These are phyloP conservation scores for Spongiforma sp. DNA, from an alignment of 1,284 basidiomycete genomes.

Conservation along the genomic window DNA sequence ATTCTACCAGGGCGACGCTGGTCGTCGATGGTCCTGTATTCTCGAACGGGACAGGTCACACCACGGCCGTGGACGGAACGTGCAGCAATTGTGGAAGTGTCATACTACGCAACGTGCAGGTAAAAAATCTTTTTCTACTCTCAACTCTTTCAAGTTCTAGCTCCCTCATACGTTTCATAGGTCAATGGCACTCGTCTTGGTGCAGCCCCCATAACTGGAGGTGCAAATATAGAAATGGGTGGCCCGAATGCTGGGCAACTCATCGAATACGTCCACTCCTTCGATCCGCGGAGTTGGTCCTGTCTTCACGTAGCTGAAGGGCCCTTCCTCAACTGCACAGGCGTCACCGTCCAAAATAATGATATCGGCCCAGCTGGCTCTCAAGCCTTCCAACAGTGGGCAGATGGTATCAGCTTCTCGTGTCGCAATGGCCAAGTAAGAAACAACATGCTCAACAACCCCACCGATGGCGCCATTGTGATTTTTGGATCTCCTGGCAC, in stretches of 20 bases:
- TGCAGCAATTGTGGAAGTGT: slow-evolving; percentile 62
- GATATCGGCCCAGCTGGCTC: slow-evolving; percentile 80
- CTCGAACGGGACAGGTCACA: slow-evolving; percentile 61
- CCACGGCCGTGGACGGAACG: slow-evolving; percentile 72
- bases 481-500: slow-evolving; percentile 84
- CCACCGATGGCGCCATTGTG: slow-evolving; percentile 86
- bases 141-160: slow-evolving; percentile 39
- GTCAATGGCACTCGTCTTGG: slow-evolving; percentile 68
- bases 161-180: slow-evolving; percentile 44
- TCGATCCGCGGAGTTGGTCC: slow-evolving; percentile 75
- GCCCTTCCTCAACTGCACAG: slow-evolving; percentile 59
- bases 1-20: slow-evolving; percentile 55
- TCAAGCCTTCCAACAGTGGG: slow-evolving; percentile 74
- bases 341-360: slow-evolving; percentile 74
- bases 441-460: slow-evolving; percentile 73
- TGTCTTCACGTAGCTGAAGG: slow-evolving; percentile 77
- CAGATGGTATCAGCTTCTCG: slow-evolving; percentile 83
- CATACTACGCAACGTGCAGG: slow-evolving; percentile 75
- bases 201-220: slow-evolving; percentile 57
- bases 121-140: slow-evolving; percentile 30
- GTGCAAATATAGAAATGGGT: slow-evolving; percentile 81
- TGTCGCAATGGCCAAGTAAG: slow-evolving; percentile 71
- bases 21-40: slow-evolving; percentile 59
- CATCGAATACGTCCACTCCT: slow-evolving; percentile 73
- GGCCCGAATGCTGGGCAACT: slow-evolving; percentile 70